A percentile compares a stretch with the other conserved stretches of the same genome.
phyloP scores from a whole-genome alignment of 208 protist species.

The Leishmania major region DNA sequence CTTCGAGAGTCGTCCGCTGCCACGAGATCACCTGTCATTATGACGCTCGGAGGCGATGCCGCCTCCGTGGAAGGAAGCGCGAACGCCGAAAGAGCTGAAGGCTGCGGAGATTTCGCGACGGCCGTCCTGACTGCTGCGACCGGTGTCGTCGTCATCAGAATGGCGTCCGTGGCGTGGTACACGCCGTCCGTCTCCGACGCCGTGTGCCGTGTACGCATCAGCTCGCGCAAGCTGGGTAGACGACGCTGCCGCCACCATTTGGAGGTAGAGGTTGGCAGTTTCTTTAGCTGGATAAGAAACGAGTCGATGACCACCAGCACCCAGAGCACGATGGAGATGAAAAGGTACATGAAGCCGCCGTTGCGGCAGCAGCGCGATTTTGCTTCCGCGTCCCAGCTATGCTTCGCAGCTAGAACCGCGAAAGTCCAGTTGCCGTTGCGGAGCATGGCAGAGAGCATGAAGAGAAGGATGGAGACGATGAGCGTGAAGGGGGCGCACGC shows the following conservation, averaged over 20 bases:
- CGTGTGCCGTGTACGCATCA: conserved; percentile 13
- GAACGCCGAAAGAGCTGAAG: neutral
- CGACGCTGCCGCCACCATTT: conserved; percentile 18
- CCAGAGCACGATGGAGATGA: conserved; percentile 41
- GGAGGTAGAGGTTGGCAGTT: conserved; percentile 1
- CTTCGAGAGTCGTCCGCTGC: neutral
- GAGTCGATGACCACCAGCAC: conserved; percentile 19
- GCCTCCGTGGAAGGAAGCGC: neutral
- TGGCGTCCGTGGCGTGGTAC: neutral
- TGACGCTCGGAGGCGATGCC: neutral
- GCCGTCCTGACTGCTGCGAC: neutral
- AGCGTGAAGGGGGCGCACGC: conserved; percentile 47
- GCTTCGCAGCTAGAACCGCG: conserved; percentile 48
- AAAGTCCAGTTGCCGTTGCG: conserved; percentile 59
- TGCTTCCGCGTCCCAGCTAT: conserved; percentile 43
- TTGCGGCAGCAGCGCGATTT: conserved; percentile 54
- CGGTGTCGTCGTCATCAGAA: neutral
- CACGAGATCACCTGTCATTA: neutral
- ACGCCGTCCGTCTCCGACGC: neutral
- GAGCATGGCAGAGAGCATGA: conserved; percentile 42
- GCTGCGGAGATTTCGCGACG: neutral
- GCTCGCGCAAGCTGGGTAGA: conserved; percentile 26
- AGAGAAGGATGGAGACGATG: conserved; percentile 41
- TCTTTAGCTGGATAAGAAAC: conserved; percentile 24
- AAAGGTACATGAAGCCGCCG: conserved; percentile 52